A percentile compares a stretch with the other conserved stretches of the same genome.
Conservation (phyloP, 345 rosid genomes). For the Eucalyptus fibrosa region DNA sequence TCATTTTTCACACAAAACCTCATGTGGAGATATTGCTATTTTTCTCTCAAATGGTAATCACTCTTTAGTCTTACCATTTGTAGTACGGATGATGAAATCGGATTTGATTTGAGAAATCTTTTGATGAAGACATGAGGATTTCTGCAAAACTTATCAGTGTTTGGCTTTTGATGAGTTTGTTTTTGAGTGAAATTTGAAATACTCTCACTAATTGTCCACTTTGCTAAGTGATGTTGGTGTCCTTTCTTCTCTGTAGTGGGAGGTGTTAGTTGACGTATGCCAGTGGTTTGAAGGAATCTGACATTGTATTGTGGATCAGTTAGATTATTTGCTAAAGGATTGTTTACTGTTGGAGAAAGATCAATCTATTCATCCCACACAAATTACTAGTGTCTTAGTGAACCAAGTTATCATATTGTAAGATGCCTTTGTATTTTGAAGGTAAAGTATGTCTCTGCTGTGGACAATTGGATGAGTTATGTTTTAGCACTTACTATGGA, state of each 20-base stretch:
- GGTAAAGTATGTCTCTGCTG: neutral
- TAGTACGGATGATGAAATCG: neutral
- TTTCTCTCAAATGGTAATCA: neutral
- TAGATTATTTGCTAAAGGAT: neutral
- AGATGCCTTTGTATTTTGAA: neutral
- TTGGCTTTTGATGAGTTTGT: neutral
- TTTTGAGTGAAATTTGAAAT: neutral
- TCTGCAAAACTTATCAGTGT: neutral
- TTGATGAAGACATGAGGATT: neutral
- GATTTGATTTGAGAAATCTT: neutral
- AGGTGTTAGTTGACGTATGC: neutral
- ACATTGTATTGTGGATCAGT: neutral
- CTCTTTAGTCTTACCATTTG: neutral
- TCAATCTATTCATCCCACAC: neutral
- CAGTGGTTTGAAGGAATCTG: neutral
- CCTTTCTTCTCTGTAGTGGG: neutral
- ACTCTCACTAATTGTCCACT: neutral
- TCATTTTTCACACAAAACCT: neutral
- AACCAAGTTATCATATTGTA: neutral
- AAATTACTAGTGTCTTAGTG: neutral
- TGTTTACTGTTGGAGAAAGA: neutral
- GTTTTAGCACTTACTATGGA: neutral
- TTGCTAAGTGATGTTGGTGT: neutral
- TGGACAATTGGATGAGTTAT: neutral
- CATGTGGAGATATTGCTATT: neutral